Evolutionary conservation across 1,284 basidiomycete species (phyloP).

Genomic region (Peniophora sp.): DNA sequence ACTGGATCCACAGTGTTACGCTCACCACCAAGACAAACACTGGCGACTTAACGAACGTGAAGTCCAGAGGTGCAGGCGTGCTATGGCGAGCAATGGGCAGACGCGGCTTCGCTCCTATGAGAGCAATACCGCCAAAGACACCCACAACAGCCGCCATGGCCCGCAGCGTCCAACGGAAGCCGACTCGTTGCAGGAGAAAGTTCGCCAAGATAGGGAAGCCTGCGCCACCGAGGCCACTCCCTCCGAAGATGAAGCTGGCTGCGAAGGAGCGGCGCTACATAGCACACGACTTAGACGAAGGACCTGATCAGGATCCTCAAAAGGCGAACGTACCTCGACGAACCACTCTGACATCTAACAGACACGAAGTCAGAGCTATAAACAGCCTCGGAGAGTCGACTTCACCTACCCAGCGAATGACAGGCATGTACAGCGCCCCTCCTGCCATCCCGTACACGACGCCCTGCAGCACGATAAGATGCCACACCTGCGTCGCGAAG

Average conservation of each 20-base stretch:
- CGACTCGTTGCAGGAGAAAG: conserved; percentile 14
- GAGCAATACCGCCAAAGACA: conserved; percentile 14
- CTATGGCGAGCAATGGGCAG: conserved; percentile 13
- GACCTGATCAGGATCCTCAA: too few species aligned
- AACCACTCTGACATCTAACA: conserved; percentile 3
- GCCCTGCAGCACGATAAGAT: conserved; percentile 19
- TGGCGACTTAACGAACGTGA: conserved; percentile 16
- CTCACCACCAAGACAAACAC: conserved; percentile 18
- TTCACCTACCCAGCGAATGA: conserved; percentile 8
- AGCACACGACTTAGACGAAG: too few species aligned
- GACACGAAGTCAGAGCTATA: too few species aligned
- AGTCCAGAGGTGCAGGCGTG: conserved; percentile 17
- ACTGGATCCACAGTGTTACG: conserved; percentile 1
- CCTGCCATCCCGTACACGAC: conserved; percentile 17
- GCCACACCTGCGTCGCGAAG: conserved; percentile 19
- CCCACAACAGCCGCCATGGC: conserved; percentile 16
- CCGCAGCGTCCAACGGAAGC: conserved; percentile 19
- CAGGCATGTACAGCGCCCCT: conserved; percentile 17
- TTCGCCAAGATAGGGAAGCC: conserved; percentile 19
- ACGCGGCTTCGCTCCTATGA: conserved; percentile 17
- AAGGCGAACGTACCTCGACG: neutral
- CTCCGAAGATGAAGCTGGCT: conserved; percentile 20
- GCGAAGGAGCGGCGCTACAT: conserved; percentile 17
- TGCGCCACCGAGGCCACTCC: conserved; percentile 19
- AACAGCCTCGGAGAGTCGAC: too few species aligned